phyloP scores from a whole-genome alignment of 306 rosid species.

The Cucurbita moschata region DNA sequence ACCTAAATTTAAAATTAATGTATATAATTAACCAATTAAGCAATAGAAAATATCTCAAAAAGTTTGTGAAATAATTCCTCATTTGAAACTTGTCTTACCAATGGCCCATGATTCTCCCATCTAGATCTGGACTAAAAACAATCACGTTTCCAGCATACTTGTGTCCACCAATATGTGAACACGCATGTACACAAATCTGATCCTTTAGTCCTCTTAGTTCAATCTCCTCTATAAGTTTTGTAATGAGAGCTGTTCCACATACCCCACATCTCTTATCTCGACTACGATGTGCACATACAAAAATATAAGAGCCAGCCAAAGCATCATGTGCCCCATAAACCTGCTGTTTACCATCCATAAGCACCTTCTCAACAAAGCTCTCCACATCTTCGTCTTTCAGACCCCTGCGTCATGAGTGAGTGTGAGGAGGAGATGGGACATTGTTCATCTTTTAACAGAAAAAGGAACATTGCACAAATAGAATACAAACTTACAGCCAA shows the following conservation, averaged over 20 bases:
- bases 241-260: constrained; percentile 66
- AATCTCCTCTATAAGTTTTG: constrained; percentile 52
- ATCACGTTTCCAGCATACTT: constrained; percentile 86
- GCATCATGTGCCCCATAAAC: constrained; percentile 29
- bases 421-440: not conserved
- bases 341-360: constrained; percentile 54
- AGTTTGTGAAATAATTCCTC: not conserved
- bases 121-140: constrained; percentile 47
- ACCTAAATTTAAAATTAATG: constrained; percentile 47
- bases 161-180: constrained; percentile 85
- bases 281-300: constrained; percentile 84
- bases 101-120: constrained; percentile 56
- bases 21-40: not conserved
- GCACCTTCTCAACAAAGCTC: constrained; percentile 64
- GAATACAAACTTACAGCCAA: not conserved
- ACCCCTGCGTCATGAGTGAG: constrained; percentile 26
- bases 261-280: constrained; percentile 91
- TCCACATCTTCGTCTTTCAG: constrained; percentile 57
- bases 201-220: constrained; percentile 41
- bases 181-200: constrained; percentile 44
- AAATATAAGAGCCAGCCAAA: constrained; percentile 49
- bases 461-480: not conserved
- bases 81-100: constrained; percentile 37
- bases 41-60: not conserved
- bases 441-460: not conserved